Conservation (phyloP, 1,284 basidiomycete species). For the Pascua guehoae region DNA sequence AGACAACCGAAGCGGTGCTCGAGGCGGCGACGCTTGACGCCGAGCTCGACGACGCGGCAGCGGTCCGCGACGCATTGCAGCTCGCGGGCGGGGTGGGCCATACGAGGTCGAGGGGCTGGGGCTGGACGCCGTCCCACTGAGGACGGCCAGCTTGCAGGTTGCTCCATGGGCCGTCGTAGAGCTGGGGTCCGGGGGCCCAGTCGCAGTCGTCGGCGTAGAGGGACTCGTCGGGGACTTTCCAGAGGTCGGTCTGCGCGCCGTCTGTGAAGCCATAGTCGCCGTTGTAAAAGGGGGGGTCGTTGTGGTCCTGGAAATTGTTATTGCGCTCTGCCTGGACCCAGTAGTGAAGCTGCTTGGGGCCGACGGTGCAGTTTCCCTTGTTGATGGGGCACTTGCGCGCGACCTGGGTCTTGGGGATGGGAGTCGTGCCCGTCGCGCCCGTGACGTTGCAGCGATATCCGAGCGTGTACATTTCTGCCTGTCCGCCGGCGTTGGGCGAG, state of each 20-base stretch:
- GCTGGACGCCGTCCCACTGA: too few species aligned
- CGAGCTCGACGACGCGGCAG: too few species aligned
- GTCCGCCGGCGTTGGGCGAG: conserved; percentile 6
- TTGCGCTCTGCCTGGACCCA: conserved; percentile 5
- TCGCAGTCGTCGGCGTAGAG: too few species aligned
- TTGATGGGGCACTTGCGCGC: conserved; percentile 36
- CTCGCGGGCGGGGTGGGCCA: too few species aligned
- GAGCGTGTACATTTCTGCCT: conserved; percentile 58
- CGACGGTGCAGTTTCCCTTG: conserved; percentile 33
- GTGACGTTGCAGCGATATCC: conserved; percentile 69
- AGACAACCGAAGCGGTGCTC: too few species aligned
- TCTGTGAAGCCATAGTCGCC: conserved; percentile 9
- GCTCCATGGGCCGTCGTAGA: too few species aligned
- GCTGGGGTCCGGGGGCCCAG: too few species aligned
- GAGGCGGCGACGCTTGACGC: too few species aligned
- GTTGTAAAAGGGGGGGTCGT: conserved; percentile 9
- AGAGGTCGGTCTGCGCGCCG: conserved; percentile 16
- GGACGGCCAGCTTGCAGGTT: too few species aligned
- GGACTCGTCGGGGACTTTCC: neutral
- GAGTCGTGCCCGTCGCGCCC: conserved; percentile 35
- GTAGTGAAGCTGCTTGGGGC: conserved; percentile 23
- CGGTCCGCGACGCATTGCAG: too few species aligned
- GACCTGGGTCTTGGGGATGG: conserved; percentile 50
- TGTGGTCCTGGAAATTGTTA: conserved; percentile 5
- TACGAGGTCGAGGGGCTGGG: too few species aligned